phyloP scores from a whole-genome alignment of 2,329 filamentous ascomycete genomes.

The Akanthomyces muscarius region DNA sequence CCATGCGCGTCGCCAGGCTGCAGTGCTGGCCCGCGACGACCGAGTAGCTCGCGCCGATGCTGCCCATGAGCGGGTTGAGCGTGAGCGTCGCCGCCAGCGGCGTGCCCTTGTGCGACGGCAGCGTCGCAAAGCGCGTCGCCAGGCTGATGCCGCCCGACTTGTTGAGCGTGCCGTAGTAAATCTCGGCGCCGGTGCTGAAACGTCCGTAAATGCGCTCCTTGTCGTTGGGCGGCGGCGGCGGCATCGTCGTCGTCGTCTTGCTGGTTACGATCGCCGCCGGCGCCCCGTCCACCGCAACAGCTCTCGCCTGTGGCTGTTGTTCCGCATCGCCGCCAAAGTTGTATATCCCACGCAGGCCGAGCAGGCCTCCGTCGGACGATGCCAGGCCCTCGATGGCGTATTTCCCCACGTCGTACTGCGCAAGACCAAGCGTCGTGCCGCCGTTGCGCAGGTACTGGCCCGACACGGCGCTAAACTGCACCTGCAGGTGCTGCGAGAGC shows the following conservation, averaged over 20 bases:
- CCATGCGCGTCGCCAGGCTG: slow-evolving; percentile 83
- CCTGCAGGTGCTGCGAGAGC: slow-evolving; percentile 70
- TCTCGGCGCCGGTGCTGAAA: slow-evolving; percentile 85
- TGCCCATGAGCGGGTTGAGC: slow-evolving; percentile 90
- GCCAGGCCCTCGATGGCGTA: slow-evolving; percentile 88
- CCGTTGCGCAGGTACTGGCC: slow-evolving; percentile 67
- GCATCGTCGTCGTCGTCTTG: neutral
- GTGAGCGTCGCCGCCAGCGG: slow-evolving; percentile 92
- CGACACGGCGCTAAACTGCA: slow-evolving; percentile 77
- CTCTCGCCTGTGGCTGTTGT: slow-evolving; percentile 3
- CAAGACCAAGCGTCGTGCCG: slow-evolving; percentile 67
- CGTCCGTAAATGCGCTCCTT: slow-evolving; percentile 68
- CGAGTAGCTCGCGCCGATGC: slow-evolving; percentile 85
- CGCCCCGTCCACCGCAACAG: neutral
- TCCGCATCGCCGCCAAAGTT: slow-evolving; percentile 79
- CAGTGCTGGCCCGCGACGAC: slow-evolving; percentile 80
- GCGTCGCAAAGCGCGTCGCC: slow-evolving; percentile 82
- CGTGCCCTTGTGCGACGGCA: slow-evolving; percentile 75
- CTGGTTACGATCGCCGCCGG: no score
- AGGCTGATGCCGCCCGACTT: slow-evolving; percentile 90
- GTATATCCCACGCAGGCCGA: slow-evolving; percentile 85
- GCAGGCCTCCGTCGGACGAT: slow-evolving; percentile 84
- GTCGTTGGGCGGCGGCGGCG: slow-evolving; percentile 28
- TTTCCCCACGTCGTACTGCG: slow-evolving; percentile 80
- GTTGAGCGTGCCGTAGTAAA: slow-evolving; percentile 93